Base-by-base conservation (phyloP, 2,329 filamentous ascomycete genomes). In the Colletotrichum sp. region DNA sequence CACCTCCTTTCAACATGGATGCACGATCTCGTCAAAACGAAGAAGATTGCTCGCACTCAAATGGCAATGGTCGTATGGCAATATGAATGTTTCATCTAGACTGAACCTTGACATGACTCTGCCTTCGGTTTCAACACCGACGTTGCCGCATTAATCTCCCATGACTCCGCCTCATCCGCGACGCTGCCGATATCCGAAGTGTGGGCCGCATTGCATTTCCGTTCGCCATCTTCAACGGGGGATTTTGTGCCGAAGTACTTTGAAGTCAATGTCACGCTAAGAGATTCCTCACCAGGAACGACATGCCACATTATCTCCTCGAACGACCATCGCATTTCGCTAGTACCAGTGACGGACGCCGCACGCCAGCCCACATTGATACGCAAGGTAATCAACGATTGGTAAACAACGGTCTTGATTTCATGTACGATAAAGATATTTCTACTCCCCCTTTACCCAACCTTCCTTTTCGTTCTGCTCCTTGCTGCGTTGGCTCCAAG, bases 401-500 rank as follows among this genome's bases (percentile, higher is more conserved):
- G n/a, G n/a, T 10, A 21, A 7, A 52, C 10, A 52, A 21, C 16
- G 12, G 10, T 9, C n/a, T 52, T 21, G 18, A n/a, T 13, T 32
- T 15, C 16, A 32, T 6, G 8, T 28, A 60, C 30, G 3, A n/a
- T 13, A 8, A 13, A n/a, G 13, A 32, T 8, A 13, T 13, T 18
- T 34, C 34, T 55, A 76, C 48, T 77, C 70, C 3, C 48, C 79
- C 80, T 88, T 91, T 12, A 93, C 91, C 75, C 89, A 80, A 0
- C 90, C 91, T 21, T 85, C 83, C n/a, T 88, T 85, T 83, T 91
- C 90, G 80, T 93, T 93, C 80, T 90, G 85, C 68, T 83, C 84
- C 84, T 92, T 93, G 32, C 86, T 88, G 82, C 85, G 87, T 82
- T 85, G 85, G 67, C 87, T 89, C 91, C 91, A 93, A 67, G 86